Evolutionary conservation across 2,329 filamentous ascomycete species (phyloP).

Genomic region (Kalaharituber pfeilii): DNA sequence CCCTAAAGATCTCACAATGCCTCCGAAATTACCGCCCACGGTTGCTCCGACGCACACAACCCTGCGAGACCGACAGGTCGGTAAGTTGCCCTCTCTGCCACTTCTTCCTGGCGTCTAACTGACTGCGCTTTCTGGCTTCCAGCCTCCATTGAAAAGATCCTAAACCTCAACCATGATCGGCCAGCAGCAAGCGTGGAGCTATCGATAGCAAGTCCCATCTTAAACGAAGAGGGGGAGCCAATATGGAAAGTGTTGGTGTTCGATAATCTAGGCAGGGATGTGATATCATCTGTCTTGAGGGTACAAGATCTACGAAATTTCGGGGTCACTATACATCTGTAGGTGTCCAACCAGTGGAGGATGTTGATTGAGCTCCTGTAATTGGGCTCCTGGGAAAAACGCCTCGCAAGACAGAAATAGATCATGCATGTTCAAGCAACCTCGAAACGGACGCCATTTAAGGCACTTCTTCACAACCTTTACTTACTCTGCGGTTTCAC

Average conservation of each 20-base stretch:
- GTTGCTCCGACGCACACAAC: conserved; percentile 34
- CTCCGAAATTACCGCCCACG: neutral
- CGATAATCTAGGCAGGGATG: conserved; percentile 76
- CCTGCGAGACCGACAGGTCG: conserved; percentile 55
- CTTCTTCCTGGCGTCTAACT: conserved; percentile 14
- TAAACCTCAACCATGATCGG: conserved; percentile 72
- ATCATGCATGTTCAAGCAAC: no score
- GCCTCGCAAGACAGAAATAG: neutral
- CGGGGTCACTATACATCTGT: conserved; percentile 96
- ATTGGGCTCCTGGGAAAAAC: neutral
- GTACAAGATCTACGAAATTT: conserved; percentile 84
- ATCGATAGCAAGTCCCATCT: conserved; percentile 45
- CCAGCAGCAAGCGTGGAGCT: conserved; percentile 23
- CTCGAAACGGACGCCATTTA: neutral
- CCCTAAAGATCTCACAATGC: no score
- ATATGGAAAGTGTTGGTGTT: conserved; percentile 98
- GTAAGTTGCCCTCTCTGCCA: conserved; percentile 31
- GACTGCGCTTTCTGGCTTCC: conserved; percentile 2
- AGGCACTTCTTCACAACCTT: neutral
- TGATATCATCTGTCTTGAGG: conserved; percentile 87
- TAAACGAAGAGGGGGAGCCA: conserved; percentile 74
- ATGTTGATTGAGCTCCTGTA: neutral
- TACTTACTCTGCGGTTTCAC: neutral
- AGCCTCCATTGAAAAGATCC: conserved; percentile 88
- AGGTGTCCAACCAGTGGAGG: conserved; percentile 26